Base-by-base conservation (phyloP, 495 filamentous ascomycete genomes). In the Annulohypoxylon stygium region DNA sequence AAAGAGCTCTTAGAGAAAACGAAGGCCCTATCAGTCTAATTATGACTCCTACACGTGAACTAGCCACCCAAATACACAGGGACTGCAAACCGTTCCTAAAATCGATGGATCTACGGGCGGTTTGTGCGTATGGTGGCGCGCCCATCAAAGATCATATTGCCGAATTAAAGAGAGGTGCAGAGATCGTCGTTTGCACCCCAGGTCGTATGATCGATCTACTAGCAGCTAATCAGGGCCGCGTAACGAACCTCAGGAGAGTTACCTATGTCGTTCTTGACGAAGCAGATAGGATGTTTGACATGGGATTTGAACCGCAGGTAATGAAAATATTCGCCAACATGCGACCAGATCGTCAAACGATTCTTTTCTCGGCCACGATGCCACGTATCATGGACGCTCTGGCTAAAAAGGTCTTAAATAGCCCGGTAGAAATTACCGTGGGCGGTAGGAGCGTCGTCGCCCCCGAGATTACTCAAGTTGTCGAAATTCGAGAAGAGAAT, bases 271-370 rank as follows among this genome's bases (percentile, higher is more conserved):
- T 98, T 14, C 87, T 99, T 37, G 97, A 99, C 75, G 97, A 99
- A 80, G 97, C 97, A 18, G 97, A 99, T 76, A 91, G 97, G 50
- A 99, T 99, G 97, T 98, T 98, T 74, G 97, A 99, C 78, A 98
- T 99, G 97, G 97, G 97, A 4, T 98, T 99, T 69, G 95, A 97
- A 80, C 95, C 95, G 1, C 97, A 98, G 75, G 94, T 99, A 53
- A 96, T 95, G 92, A 98, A 97, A 80, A 95, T 99, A 64, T 88
- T 98, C 74, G 88, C 86, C 68, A 97, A 96, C 76, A 91, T 97
- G 68, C 91, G 97, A 48, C 94, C 96, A 0, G 90, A 98, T 76
- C 90, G 93, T 14, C 97, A 99, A 78, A 97, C 94, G 0, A 93
- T 98, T 18, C 84, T 98, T 18, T 98, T 98, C 80, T 98, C 96